Conservation (phyloP, 2,329 filamentous ascomycete genomes). For the Colletotrichum lini region DNA sequence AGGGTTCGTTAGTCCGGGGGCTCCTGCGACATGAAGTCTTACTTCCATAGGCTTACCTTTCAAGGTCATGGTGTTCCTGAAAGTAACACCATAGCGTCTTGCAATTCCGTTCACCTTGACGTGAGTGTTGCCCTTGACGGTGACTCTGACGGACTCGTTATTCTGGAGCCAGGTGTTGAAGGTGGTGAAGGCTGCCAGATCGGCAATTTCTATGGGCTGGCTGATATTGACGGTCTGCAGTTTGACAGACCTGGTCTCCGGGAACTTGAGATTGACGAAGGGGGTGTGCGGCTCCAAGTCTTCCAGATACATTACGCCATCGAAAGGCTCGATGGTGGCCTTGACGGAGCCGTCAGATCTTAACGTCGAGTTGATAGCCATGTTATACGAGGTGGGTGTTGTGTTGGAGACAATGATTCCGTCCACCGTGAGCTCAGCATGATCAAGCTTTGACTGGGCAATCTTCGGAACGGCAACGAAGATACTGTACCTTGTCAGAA, state of each 20-base stretch:
- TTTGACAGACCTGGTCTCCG: constrained; percentile 63
- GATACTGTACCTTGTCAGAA: constrained; percentile 58
- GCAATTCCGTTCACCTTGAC: constrained; percentile 66
- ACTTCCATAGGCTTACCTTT: constrained; percentile 50
- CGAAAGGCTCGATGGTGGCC: constrained; percentile 65
- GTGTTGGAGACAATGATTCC: constrained; percentile 65
- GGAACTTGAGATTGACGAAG: constrained; percentile 68
- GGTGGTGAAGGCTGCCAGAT: constrained; percentile 64
- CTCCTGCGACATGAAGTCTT: background rate
- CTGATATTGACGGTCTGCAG: constrained; percentile 66
- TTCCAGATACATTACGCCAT: constrained; percentile 69
- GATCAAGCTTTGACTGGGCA: constrained; percentile 69
- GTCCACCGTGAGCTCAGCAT: constrained; percentile 66
- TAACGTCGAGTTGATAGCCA: constrained; percentile 71
- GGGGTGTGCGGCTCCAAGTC: constrained; percentile 62
- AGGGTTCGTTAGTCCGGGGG: constrained; percentile 33
- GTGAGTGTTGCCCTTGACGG: constrained; percentile 66
- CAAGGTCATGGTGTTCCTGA: constrained; percentile 69
- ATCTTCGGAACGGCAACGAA: constrained; percentile 70
- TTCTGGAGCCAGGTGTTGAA: constrained; percentile 70
- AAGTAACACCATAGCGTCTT: constrained; percentile 64
- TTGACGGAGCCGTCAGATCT: constrained; percentile 65
- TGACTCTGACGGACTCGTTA: constrained; percentile 65
- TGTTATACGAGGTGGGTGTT: constrained; percentile 59
- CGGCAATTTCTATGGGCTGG: constrained; percentile 62